A percentile compares a stretch with the other conserved stretches of the same genome.
phyloP scores from a whole-genome alignment of 2,329 filamentous ascomycete genomes.

The Scytalidium sp. region DNA sequence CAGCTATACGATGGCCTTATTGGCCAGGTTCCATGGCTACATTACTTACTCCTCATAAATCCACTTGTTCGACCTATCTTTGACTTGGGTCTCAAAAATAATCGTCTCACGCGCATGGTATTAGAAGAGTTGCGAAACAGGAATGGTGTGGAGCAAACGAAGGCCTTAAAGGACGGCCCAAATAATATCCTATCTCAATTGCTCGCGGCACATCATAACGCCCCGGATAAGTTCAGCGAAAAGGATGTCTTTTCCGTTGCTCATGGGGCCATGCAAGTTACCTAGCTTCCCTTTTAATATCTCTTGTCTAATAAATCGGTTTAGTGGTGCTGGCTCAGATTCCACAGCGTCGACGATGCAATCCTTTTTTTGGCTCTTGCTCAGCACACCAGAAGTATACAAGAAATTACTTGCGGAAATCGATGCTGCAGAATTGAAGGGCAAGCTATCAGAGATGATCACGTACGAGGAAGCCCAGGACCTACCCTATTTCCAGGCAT shows the following conservation, averaged over 20 bases:
- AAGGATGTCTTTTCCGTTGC: constrained; percentile 56
- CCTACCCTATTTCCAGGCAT: constrained; percentile 41
- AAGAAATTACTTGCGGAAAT: constrained; percentile 27
- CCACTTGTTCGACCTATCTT: constrained; percentile 45
- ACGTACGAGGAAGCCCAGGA: constrained; percentile 18
- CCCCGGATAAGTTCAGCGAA: constrained; percentile 43
- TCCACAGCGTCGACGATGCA: constrained; percentile 51
- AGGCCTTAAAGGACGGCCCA: constrained; percentile 40
- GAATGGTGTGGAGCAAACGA: constrained; percentile 39
- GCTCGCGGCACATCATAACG: constrained; percentile 50
- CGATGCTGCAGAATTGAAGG: no score
- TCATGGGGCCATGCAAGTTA: constrained; percentile 51
- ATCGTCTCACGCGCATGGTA: constrained; percentile 50
- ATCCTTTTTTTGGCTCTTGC: constrained; percentile 33
- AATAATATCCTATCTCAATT: constrained; percentile 49
- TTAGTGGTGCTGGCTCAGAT: constrained; percentile 57
- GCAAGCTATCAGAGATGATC: no score
- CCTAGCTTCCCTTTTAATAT: not conserved
- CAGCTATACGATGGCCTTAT: constrained; percentile 52
- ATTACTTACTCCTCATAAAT: constrained; percentile 45
- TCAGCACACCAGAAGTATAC: constrained; percentile 22
- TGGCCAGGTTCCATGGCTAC: constrained; percentile 48
- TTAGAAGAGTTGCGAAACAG: constrained; percentile 46
- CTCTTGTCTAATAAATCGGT: not conserved
- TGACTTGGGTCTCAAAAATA: constrained; percentile 39